Evolutionary conservation across 2,329 filamentous ascomycete genomes (phyloP), one percentile per base, ranked within the genome.

Genomic region (Blumeria hordei): DNA sequence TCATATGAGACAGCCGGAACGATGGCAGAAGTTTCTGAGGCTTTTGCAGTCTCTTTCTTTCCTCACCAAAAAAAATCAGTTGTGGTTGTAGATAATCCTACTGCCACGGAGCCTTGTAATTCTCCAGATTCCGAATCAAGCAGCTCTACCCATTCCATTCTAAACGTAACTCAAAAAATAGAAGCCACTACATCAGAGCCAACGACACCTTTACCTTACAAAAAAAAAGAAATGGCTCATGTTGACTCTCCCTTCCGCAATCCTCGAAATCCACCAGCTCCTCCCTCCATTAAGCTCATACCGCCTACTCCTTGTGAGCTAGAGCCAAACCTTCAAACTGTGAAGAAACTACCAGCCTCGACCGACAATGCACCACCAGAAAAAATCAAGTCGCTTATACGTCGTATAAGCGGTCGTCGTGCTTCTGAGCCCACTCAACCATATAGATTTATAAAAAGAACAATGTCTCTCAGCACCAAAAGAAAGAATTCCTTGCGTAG

Each of bases 21-120:
- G 2, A 70, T 71, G 47, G 71, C 72, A 3, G 78, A 80, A 59
- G 73, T 82, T 43, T 78, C 77, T 0, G 77, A 82, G 66, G 78
- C 78, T 36, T 67, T 75, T 62, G 76, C 75, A 41, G 72, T 82
- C 55, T 77, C 72, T 57, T 77, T 82, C 60, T 80, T 74, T 59
- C 72, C 75, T 18, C 78, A 82, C 59, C 77, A 81, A 60, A 81
- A 81, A 60, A 78, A 73, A 51, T 82, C 78, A 4, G 67, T 82
- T 10, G 64, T 80, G 44, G 71, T 81, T 66, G 74, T 81, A 11
- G 57, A 65, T 47, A 63, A 64, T 34, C 54, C 54, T 45, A 45
- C 58, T 16, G 56, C 59, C 36, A 56, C 59, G 10, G 59, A 60
- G 14, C 35, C 56, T 11, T 60, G 57, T 10, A 57, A 55, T 11